Evolutionary conservation across 495 filamentous ascomycete species (phyloP), one percentile per base, ranked within the genome.

Genomic region (Penicillium taxi): DNA sequence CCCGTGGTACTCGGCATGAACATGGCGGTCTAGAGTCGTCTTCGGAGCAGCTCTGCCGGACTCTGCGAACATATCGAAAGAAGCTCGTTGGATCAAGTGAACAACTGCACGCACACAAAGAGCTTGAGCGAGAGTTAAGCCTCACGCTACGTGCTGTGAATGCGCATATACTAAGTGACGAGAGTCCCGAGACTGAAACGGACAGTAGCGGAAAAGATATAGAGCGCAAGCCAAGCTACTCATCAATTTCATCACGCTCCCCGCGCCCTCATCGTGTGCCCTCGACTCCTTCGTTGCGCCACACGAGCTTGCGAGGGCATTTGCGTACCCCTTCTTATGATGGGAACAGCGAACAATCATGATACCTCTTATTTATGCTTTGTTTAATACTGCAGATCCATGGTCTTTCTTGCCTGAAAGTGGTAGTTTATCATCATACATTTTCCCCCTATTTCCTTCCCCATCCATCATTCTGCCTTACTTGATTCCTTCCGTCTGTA

Each of bases 41-140:
- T 5, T 90, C 84, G 1, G 84, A 91, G 46, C 81, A 88, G 42
- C 68, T 87, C 0, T 86, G 82, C 46, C 82, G 82, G 17, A 80
- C 80, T 4, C 69, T 98, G 5, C 77, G 82, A 32, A 75, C 80
- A 2, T 96, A 93, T 51, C 74, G 91, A 11, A 90, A 87, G 61
- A 86, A 85, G 51, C 72, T 95, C 6, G 60, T 75, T 15, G 77
- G 75, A 9, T 75, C 73, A 9, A 61, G 72, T 2, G 75, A 88
- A 25, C 71, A 72, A 19, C 63, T 77, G 9, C 81, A 86, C 34
- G 58, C 75, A 2, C 60, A 83, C 13, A 75, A 77, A 25, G 84
- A 93, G 50, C 66, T 94, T 5, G 84, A 91, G 41, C 73, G 79
- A 24, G 90, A 94, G 56, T 62, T 98, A 30, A 72, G 77, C 2